Base-by-base conservation (phyloP, 2,329 filamentous ascomycete genomes). In the Claviceps sp. region DNA sequence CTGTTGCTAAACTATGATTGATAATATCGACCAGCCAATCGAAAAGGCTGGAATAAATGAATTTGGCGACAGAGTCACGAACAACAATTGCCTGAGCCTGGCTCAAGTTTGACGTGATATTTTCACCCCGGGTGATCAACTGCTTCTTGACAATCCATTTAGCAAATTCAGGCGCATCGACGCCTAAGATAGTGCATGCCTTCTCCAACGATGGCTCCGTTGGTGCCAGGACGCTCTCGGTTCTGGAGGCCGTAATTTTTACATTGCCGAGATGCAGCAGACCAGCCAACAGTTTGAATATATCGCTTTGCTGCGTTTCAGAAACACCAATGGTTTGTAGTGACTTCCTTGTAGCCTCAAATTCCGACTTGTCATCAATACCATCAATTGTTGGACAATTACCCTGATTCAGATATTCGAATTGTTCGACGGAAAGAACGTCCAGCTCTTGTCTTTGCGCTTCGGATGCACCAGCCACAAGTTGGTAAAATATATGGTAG, bases 141-240 rank as follows among this genome's bases (percentile, higher is more conserved):
- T 98, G 93, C 72, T 98, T 98, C 79, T 98, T 98, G 56, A 97
- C 88, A 50, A 90, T 96, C 93, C 93, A 98, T 68, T 91, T 95
- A 49, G 93, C 85, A 64, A 98, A 97, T 59, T 90, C 87, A 34
- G 78, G 72, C 2, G 83, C 78, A 65, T 96, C 82, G 54, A 98
- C 94, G 22, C 93, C 93, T 38, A 98, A 79, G 55, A 97, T 86
- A 13, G 78, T 73, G 63, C 88, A 90, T 52, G 93, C 91, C 61
- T 83, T 84, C 52, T 86, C 78, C 50, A 98, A 72, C 16, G 89
- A 83, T 4, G 90, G 86, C 64, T 98, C 93, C 0, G 81, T 81
- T 0, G 89, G 74, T 5, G 86, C 78, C 20, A 98, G 76, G 16
- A 87, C 82, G 47, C 91, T 95, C 59, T 96, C 93, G 34, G 84